phyloP scores from a whole-genome alignment of 75 land plant genomes.

The Pinus taeda region DNA sequence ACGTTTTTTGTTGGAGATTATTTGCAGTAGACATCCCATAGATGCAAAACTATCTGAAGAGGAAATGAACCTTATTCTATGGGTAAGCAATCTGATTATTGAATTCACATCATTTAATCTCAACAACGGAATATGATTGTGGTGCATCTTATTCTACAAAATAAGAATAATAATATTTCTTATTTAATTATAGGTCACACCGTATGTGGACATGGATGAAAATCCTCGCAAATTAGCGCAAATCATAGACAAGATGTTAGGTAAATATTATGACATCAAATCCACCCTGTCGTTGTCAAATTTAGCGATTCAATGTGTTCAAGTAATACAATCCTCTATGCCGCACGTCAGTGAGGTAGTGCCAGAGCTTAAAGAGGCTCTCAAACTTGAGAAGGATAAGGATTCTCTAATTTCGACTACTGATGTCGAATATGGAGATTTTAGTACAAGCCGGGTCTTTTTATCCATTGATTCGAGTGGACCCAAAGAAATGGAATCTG shows the following conservation, averaged over 20 bases:
- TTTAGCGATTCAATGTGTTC: constrained; percentile 25
- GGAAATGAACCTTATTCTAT: not conserved
- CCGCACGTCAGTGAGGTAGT: constrained; percentile 29
- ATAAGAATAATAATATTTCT: too few relatives aligned
- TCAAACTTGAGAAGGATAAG: constrained; percentile 9
- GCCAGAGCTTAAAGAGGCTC: constrained; percentile 17
- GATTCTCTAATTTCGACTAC: too few relatives aligned
- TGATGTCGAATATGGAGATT: too few relatives aligned
- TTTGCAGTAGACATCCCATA: not conserved
- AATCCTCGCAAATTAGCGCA: not conserved
- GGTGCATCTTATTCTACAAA: too few relatives aligned
- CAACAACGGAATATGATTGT: too few relatives aligned
- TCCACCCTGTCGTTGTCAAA: constrained; percentile 9
- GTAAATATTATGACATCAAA: constrained; percentile 4
- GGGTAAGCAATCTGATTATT: not conserved
- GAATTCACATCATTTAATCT: too few relatives aligned
- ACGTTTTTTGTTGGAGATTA: constrained; percentile 4
- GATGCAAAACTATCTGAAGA: not conserved
- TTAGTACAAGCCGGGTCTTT: too few relatives aligned
- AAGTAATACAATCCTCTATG: constrained; percentile 9
- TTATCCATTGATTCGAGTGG: too few relatives aligned
- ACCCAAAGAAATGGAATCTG: too few relatives aligned
- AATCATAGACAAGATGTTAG: not conserved
- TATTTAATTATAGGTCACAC: not conserved
- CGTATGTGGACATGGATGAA: not conserved